Conservation (phyloP, 192 early-diverging fungal species). For the Martensiomyces pterosporus region DNA sequence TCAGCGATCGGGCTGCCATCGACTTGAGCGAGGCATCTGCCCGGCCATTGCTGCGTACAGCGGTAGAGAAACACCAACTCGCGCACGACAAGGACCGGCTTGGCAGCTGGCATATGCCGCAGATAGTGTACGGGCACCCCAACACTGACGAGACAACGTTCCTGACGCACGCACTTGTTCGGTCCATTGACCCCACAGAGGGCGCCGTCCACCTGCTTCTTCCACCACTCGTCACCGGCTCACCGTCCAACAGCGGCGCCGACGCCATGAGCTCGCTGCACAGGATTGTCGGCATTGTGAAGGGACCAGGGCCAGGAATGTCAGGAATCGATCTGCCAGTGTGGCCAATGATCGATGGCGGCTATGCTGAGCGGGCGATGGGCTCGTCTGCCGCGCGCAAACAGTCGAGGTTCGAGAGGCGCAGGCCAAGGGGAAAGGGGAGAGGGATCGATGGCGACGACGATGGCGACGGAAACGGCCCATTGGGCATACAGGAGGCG, state of each 20-base stretch:
- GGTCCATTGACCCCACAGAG: slow-evolving; percentile 58
- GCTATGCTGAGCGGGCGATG: slow-evolving; percentile 41
- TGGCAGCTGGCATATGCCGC: too few relatives aligned
- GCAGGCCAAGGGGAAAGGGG: background rate
- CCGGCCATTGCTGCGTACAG: slow-evolving; percentile 12
- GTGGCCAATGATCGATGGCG: slow-evolving; percentile 35
- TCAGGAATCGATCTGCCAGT: slow-evolving; percentile 35
- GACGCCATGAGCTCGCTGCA: slow-evolving; percentile 3
- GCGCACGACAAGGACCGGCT: background rate
- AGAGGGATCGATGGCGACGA: too few relatives aligned
- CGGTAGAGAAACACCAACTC: background rate
- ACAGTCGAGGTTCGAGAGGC: slow-evolving; percentile 1
- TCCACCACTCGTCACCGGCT: slow-evolving; percentile 31
- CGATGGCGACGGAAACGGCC: too few relatives aligned
- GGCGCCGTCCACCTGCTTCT: slow-evolving; percentile 56
- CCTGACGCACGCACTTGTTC: slow-evolving; percentile 60
- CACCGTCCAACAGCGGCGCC: background rate
- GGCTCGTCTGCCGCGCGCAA: slow-evolving; percentile 10
- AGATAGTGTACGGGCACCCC: slow-evolving; percentile 44
- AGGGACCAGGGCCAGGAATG: slow-evolving; percentile 28
- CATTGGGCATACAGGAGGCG: slow-evolving; percentile 39
- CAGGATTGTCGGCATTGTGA: slow-evolving; percentile 36
- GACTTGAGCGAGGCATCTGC: slow-evolving; percentile 36
- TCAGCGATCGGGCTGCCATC: slow-evolving; percentile 26
- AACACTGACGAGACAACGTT: slow-evolving; percentile 50